Evolutionary conservation across 2,329 filamentous ascomycete species (phyloP).

Genomic region (Hypomyces rosellus): DNA sequence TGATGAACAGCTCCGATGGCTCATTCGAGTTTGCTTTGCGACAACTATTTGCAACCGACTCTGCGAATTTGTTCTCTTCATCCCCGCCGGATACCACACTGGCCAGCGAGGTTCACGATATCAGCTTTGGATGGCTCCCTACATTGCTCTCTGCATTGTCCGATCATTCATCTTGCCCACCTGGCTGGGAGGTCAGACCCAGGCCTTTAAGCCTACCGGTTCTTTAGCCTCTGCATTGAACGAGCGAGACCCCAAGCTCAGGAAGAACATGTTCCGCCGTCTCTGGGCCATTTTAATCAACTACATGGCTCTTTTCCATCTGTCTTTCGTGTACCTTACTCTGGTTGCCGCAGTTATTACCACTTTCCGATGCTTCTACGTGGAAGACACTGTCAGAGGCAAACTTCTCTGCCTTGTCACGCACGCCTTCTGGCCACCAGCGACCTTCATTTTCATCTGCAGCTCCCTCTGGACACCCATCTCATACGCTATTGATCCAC

Average conservation of each 20-base stretch:
- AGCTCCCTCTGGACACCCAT: constrained; percentile 53
- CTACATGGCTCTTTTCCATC: constrained; percentile 50
- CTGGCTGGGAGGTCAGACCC: constrained; percentile 53
- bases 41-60: constrained; percentile 45
- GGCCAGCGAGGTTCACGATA: constrained; percentile 50
- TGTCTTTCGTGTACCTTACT: constrained; percentile 48
- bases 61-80: constrained; percentile 51
- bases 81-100: constrained; percentile 53
- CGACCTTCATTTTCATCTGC: constrained; percentile 51
- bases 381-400: constrained; percentile 28
- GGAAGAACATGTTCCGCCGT: constrained; percentile 47
- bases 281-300: constrained; percentile 49
- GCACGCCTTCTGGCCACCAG: constrained; percentile 56
- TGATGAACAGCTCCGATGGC: constrained; percentile 49
- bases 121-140: constrained; percentile 58
- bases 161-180: constrained; percentile 51
- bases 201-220: constrained; percentile 56
- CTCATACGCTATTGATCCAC: constrained; percentile 55
- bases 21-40: constrained; percentile 50
- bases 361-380: constrained; percentile 43
- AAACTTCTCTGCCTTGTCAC: constrained; percentile 49
- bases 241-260: constrained; percentile 47
- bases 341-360: constrained; percentile 44
- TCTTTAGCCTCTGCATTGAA: constrained; percentile 50
- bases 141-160: constrained; percentile 51